Conservation (phyloP, 108 stramenopile species). For the Fistulifera solaris region DNA sequence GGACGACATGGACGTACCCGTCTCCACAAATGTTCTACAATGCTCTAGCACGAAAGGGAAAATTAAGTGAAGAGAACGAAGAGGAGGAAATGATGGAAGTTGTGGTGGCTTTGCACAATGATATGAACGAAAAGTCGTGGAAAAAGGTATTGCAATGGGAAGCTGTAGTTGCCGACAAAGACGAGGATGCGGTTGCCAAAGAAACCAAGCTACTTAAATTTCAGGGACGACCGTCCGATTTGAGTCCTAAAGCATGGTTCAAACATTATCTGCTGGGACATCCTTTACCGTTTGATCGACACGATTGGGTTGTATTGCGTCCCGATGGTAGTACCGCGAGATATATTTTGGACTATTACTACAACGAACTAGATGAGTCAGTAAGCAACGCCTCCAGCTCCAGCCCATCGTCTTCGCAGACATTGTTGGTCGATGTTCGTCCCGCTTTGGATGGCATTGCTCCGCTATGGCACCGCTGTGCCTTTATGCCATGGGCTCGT, state of each 20-base stretch:
- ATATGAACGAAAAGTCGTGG: constrained; percentile 99
- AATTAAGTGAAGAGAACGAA: constrained; percentile 74
- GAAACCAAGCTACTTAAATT: constrained; percentile 82
- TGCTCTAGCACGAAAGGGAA: constrained; percentile 90
- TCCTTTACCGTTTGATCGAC: constrained; percentile 96
- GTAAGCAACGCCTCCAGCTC: constrained; percentile 35
- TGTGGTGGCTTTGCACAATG: constrained; percentile 98
- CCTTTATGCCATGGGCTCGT: constrained; percentile 74
- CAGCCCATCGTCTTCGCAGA: constrained; percentile 31
- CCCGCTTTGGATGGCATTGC: constrained; percentile 83
- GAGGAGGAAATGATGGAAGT: constrained; percentile 65
- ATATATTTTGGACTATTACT: constrained; percentile 99
- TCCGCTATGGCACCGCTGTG: constrained; percentile 51
- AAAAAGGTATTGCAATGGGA: constrained; percentile 92
- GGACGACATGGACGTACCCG: constrained; percentile 91
- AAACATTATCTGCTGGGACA: constrained; percentile 82
- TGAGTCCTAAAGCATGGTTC: constrained; percentile 86
- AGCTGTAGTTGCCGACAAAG: constrained; percentile 24
- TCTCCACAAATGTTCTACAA: constrained; percentile 99
- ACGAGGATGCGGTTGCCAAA: constrained; percentile 13
- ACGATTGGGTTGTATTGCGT: constrained; percentile 90
- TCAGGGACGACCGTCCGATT: constrained; percentile 86
- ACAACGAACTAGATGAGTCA: constrained; percentile 58
- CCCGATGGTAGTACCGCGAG: constrained; percentile 69
- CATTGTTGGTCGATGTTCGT: constrained; percentile 89